These are phyloP conservation scores for Melanogaster broomeanus DNA, from an alignment of 768 basidiomycete species.

Conservation along the genomic window DNA sequence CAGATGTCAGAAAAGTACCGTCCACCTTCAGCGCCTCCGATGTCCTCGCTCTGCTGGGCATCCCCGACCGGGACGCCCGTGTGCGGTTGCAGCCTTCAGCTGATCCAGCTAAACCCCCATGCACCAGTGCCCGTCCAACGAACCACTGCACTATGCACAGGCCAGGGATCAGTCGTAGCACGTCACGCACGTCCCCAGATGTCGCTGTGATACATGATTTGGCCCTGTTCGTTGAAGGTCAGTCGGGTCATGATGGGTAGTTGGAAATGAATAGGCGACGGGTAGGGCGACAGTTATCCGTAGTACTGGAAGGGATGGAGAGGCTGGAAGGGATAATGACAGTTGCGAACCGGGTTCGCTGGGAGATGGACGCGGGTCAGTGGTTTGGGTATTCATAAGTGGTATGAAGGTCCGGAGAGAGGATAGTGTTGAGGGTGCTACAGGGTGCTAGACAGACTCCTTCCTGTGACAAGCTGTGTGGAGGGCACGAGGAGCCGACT, in stretches of 20 bases:
- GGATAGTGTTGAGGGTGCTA: conserved; percentile 74
- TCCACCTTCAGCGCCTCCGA: neutral
- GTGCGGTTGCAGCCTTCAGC: conserved; percentile 17
- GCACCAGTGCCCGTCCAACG: conserved; percentile 61
- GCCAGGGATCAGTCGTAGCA: conserved; percentile 73
- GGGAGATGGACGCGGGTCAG: conserved; percentile 38
- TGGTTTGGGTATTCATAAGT: conserved; percentile 42
- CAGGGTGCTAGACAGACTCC: conserved; percentile 76
- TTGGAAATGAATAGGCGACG: conserved; percentile 73
- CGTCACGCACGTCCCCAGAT: conserved; percentile 81
- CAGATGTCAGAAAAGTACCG: too few relatives aligned
- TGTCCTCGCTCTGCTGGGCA: neutral
- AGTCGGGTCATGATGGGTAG: conserved; percentile 73
- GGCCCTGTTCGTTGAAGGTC: conserved; percentile 81
- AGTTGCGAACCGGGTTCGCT: conserved; percentile 24
- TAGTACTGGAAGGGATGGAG: conserved; percentile 57
- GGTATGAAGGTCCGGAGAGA: conserved; percentile 72
- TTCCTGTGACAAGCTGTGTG: conserved; percentile 72
- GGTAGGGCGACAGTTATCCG: conserved; percentile 59
- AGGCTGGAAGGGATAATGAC: conserved; percentile 29
- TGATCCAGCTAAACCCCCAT: conserved; percentile 48
- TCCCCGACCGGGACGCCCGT: conserved; percentile 1
- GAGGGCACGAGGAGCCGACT: too few relatives aligned
- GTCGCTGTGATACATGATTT: conserved; percentile 77
- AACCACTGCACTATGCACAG: conserved; percentile 70